These are phyloP conservation scores for Fusarium sp. DNA, from an alignment of 2,329 filamentous ascomycete genomes.

Conservation along the genomic window DNA sequence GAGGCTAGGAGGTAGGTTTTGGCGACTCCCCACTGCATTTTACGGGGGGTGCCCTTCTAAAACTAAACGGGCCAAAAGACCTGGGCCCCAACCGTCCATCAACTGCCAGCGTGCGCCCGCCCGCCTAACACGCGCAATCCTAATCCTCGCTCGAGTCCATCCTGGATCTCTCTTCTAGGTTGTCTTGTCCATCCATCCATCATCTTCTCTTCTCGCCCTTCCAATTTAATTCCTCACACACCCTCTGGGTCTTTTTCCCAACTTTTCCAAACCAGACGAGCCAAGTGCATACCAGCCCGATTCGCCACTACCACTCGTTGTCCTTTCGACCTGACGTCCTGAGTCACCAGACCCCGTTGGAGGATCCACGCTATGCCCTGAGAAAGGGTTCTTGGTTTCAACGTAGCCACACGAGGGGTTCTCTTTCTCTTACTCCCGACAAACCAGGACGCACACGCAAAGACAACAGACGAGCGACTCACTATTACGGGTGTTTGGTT, in stretches of 20 bases:
- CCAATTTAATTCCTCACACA: slow-evolving; percentile 39
- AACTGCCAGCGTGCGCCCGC: slow-evolving; percentile 23
- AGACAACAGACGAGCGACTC: slow-evolving; percentile 21
- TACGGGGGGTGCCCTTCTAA: slow-evolving; percentile 19
- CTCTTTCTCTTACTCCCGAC: slow-evolving; percentile 18
- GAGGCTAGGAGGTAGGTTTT: slow-evolving; percentile 1
- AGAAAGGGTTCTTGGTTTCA: slow-evolving; percentile 37
- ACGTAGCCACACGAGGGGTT: slow-evolving; percentile 39
- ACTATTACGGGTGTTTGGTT: slow-evolving; percentile 25
- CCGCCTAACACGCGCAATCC: slow-evolving; percentile 39
- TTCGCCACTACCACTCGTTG: slow-evolving; percentile 41
- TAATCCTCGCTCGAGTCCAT: slow-evolving; percentile 8
- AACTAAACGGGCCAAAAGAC: slow-evolving; percentile 3
- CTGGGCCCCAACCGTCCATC: slow-evolving; percentile 15
- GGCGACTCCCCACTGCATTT: slow-evolving; percentile 26
- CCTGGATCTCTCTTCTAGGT: slow-evolving; percentile 22
- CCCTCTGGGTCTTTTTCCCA: slow-evolving; percentile 36
- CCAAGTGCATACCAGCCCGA: slow-evolving; percentile 44
- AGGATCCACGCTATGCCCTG: slow-evolving; percentile 42
- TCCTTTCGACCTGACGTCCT: slow-evolving; percentile 39
- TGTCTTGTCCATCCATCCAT: slow-evolving; percentile 27
- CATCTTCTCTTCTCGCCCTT: slow-evolving; percentile 24
- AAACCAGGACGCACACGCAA: slow-evolving; percentile 15
- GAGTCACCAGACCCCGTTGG: slow-evolving; percentile 41
- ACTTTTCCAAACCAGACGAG: slow-evolving; percentile 38